phyloP scores from a whole-genome alignment of 2,329 filamentous ascomycete species.

The Bipolaris victoriae region DNA sequence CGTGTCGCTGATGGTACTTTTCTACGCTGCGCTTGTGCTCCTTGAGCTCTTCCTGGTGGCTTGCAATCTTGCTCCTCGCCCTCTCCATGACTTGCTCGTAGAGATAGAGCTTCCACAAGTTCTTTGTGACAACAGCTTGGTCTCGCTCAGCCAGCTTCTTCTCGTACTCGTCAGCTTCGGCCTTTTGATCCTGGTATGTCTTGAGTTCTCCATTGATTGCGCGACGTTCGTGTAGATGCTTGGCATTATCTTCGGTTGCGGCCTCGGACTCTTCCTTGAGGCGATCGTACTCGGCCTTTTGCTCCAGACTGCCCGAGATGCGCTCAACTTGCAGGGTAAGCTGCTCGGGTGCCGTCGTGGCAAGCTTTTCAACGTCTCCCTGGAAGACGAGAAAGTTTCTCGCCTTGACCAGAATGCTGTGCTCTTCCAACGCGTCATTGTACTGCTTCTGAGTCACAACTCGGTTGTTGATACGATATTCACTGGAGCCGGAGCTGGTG shows the following conservation, averaged over 20 bases:
- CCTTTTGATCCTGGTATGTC: constrained; percentile 96
- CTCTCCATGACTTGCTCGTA: constrained; percentile 93
- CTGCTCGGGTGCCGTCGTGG: constrained; percentile 91
- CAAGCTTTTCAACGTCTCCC: constrained; percentile 96
- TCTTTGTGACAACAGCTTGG: constrained; percentile 88
- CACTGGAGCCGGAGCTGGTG: constrained; percentile 84
- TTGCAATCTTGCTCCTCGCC: constrained; percentile 86
- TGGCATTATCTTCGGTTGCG: constrained; percentile 84
- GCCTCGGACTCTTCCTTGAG: constrained; percentile 87
- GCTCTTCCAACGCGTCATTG: constrained; percentile 87
- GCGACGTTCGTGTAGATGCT: constrained; percentile 85
- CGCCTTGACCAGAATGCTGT: constrained; percentile 98
- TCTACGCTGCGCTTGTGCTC: constrained; percentile 89
- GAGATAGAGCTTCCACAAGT: constrained; percentile 95
- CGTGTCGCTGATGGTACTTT: constrained; percentile 78
- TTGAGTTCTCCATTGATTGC: constrained; percentile 98
- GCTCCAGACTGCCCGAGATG: constrained; percentile 93
- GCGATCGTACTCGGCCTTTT: constrained; percentile 90
- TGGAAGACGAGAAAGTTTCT: constrained; percentile 98
- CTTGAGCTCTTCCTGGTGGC: constrained; percentile 92
- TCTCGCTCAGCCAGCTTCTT: constrained; percentile 90
- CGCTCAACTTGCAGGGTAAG: constrained; percentile 94
- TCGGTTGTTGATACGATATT: constrained; percentile 96
- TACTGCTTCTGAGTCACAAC: constrained; percentile 89
- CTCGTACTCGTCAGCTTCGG: constrained; percentile 91